Evolutionary conservation across 2,329 filamentous ascomycete genomes (phyloP).

Genomic region (Ophiocordyceps australis): DNA sequence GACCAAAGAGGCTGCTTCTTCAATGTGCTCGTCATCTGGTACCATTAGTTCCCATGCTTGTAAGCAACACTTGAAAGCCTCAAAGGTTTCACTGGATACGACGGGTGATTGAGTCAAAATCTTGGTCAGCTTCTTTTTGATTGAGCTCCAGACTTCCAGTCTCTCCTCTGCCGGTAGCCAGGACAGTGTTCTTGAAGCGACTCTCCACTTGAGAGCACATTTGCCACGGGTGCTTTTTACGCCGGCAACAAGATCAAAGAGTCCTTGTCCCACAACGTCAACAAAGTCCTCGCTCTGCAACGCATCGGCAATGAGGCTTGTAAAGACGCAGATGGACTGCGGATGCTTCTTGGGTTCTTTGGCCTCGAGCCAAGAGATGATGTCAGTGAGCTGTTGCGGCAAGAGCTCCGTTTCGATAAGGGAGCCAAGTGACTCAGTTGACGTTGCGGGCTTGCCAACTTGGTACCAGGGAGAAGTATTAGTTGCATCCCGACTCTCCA

Average conservation of each 20-base stretch:
- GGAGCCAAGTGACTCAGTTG: constrained; percentile 5
- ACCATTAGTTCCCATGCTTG: constrained; percentile 18
- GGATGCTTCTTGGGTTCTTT: constrained; percentile 13
- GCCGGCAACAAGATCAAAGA: constrained; percentile 16
- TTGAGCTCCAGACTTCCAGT: constrained; percentile 12
- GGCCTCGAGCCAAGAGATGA: constrained; percentile 22
- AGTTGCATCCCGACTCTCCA: constrained; percentile 11
- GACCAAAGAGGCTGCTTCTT: constrained; percentile 13
- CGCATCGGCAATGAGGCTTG: constrained; percentile 22
- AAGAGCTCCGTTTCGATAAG: constrained; percentile 24
- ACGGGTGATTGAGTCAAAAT: constrained; percentile 14
- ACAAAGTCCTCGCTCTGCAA: constrained; percentile 21
- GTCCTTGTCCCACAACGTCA: constrained; percentile 19
- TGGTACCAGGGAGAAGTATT: constrained; percentile 14
- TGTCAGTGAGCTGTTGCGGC: constrained; percentile 20
- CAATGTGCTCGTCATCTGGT: constrained; percentile 13
- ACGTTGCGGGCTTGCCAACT: constrained; percentile 6
- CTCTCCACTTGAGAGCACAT: constrained; percentile 20
- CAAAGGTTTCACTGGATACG: constrained; percentile 15
- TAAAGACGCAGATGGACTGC: constrained; percentile 19
- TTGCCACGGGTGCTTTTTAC: constrained; percentile 11
- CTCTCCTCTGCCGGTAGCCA: constrained; percentile 15
- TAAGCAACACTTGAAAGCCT: constrained; percentile 21
- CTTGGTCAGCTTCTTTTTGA: constrained; percentile 14
- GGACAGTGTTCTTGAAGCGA: constrained; percentile 15